These are phyloP conservation scores for Fusarium veterinarium DNA, from an alignment of 2,329 filamentous ascomycete genomes.

Conservation along the genomic window DNA sequence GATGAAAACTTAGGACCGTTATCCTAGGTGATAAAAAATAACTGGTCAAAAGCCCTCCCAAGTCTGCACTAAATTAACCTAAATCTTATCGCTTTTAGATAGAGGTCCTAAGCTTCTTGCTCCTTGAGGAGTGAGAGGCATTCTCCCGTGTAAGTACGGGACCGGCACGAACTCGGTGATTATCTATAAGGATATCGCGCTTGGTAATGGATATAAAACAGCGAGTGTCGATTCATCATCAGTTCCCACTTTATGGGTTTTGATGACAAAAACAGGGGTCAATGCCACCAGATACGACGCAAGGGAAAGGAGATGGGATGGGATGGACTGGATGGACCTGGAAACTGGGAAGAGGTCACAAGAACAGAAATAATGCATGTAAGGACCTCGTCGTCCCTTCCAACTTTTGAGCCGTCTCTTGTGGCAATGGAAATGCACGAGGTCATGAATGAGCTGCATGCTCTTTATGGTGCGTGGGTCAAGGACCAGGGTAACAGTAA, in stretches of 20 bases:
- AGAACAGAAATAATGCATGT: neutral
- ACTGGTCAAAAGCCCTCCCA: too few species aligned
- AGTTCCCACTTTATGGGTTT: constrained; percentile 19
- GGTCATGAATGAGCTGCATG: constrained; percentile 29
- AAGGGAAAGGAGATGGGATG: neutral
- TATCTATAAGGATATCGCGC: neutral
- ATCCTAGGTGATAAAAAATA: neutral
- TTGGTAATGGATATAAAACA: constrained; percentile 9
- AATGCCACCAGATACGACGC: neutral
- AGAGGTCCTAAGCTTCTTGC: neutral
- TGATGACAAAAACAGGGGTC: neutral
- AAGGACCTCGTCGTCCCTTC: neutral
- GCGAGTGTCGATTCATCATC: constrained; percentile 1
- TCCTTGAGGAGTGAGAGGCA: neutral
- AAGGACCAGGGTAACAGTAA: neutral
- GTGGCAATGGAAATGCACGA: constrained; percentile 5
- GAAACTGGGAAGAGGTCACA: neutral
- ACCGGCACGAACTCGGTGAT: neutral
- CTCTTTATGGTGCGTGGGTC: constrained; percentile 32
- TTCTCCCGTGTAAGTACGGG: neutral
- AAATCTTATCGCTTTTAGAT: neutral
- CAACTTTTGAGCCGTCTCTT: neutral
- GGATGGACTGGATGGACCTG: neutral
- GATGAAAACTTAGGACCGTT: neutral
- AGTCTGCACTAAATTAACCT: neutral